Percentiles rank a stretch among this genome's conserved stretches.
Evolutionary conservation across 768 basidiomycete species (phyloP).

Genomic region (Gymnopilus dilepis): DNA sequence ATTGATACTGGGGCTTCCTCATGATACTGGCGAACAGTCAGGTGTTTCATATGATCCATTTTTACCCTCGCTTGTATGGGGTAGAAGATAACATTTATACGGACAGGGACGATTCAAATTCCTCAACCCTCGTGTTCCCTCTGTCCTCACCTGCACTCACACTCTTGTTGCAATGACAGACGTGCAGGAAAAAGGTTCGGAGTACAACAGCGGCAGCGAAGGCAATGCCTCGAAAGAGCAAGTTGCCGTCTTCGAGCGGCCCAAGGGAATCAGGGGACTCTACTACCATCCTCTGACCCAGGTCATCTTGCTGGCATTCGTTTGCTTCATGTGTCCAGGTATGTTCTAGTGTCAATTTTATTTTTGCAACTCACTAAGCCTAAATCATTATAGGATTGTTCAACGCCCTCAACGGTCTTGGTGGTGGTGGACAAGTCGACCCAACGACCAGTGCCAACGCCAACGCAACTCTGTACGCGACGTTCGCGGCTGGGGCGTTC

Average conservation of each 20-base stretch:
- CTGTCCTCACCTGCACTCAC: background rate
- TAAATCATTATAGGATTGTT: constrained; percentile 56
- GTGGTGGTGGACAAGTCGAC: constrained; percentile 79
- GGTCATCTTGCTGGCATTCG: constrained; percentile 47
- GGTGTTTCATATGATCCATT: background rate
- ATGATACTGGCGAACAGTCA: background rate
- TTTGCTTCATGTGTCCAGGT: constrained; percentile 69
- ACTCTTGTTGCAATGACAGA: background rate
- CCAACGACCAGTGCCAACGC: constrained; percentile 70
- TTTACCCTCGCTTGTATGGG: background rate
- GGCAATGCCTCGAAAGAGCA: constrained; percentile 16
- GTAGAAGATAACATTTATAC: background rate
- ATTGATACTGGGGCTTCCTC: background rate
- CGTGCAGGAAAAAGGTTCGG: constrained; percentile 7
- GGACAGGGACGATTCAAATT: background rate
- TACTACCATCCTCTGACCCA: constrained; percentile 6
- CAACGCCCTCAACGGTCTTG: constrained; percentile 81
- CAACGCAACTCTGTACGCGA: constrained; percentile 68
- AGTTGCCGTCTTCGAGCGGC: constrained; percentile 45
- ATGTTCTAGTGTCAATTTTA: constrained; percentile 19
- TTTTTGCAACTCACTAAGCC: background rate
- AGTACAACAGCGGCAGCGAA: constrained; percentile 23
- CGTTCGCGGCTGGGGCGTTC: constrained; percentile 49
- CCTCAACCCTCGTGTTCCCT: background rate
- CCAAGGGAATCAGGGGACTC: constrained; percentile 33